Evolutionary conservation across 1,284 basidiomycete species (phyloP), one percentile per base, ranked within the genome.

Genomic region (Microbotryomycetes sp.): DNA sequence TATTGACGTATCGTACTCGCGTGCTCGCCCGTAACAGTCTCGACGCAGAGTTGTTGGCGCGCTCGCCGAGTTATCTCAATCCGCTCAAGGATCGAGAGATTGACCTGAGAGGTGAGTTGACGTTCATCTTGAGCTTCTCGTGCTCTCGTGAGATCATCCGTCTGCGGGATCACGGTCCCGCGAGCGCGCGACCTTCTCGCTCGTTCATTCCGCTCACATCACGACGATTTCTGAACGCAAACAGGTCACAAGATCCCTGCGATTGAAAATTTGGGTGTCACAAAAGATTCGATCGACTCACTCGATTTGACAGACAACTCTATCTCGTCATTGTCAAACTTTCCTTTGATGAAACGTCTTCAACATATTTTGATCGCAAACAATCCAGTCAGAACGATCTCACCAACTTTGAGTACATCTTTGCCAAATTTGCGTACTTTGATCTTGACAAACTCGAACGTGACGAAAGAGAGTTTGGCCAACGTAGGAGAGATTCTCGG

Each of bases 211-310:
- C 36, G 36, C 36, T 42, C 12, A 42, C 36, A 9, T 9, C 36
- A 42, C 36, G 36, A 19, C 36, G n/a, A n/a, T n/a, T n/a, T 42
- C 19, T 42, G 36, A 46, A 70, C 70, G 23, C 47, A 16, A 29
- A 70, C 76, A 94, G 92, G 92, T 63, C 89, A 91, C 78, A 94
- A 93, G 83, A 97, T 98, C 73, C 92, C 93, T 50, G 86, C 89
- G 56, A 98, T 99, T 75, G 96, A 99, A 85, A 98, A 99, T 81
- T 82, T 99, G 71, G 96, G 93, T 80, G 92, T 97, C 73, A 96
- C 89, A 77, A 90, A 82, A 83, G 71, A 72, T 58, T 57, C 63
- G 62, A 59, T 69, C 77, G 96, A 90, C 82, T 83, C 87, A 65
- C 89, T 99, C 75, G 94, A 98, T 81, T 82, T 96, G 60, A 96